Evolutionary conservation across 1,284 basidiomycete species (phyloP).

Genomic region (Cutaneotrichosporon dermatis): DNA sequence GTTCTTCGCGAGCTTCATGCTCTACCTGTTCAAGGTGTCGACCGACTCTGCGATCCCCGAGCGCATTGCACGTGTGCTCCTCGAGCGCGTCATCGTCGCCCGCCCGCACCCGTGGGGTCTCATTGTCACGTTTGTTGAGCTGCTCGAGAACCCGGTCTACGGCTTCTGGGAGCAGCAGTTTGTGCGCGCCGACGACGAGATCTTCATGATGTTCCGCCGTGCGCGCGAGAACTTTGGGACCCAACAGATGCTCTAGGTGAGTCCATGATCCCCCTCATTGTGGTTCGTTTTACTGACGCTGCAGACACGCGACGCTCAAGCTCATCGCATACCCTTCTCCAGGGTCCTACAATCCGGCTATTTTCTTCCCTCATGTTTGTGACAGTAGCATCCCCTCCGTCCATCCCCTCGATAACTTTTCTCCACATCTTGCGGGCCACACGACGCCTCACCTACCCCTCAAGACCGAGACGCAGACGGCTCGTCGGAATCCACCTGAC

Average conservation of each 20-base stretch:
- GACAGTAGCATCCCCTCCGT: slow-evolving; percentile 22
- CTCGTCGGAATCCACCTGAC: slow-evolving; percentile 1
- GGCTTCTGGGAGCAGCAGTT: slow-evolving; percentile 50
- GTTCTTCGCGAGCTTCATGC: slow-evolving; percentile 86
- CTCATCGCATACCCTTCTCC: not conserved
- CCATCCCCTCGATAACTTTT: not conserved
- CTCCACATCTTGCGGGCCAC: not conserved
- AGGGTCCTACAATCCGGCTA: slow-evolving; percentile 5
- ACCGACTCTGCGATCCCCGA: slow-evolving; percentile 61
- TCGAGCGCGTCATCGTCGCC: slow-evolving; percentile 89
- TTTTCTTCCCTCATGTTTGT: slow-evolving; percentile 20
- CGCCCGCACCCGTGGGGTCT: slow-evolving; percentile 98
- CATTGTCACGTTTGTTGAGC: slow-evolving; percentile 85
- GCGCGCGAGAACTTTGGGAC: slow-evolving; percentile 25
- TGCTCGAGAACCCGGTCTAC: slow-evolving; percentile 45
- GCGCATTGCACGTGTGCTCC: slow-evolving; percentile 81
- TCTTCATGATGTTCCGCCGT: slow-evolving; percentile 38
- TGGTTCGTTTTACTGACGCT: too few species aligned
- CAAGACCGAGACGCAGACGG: not conserved
- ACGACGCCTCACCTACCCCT: not conserved
- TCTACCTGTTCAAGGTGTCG: slow-evolving; percentile 66
- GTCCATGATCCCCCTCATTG: not conserved
- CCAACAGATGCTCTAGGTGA: slow-evolving; percentile 14
- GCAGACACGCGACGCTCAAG: not conserved
- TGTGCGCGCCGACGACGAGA: slow-evolving; percentile 44